Evolutionary conservation across 768 basidiomycete species (phyloP).

Genomic region (Suillus bovinus): DNA sequence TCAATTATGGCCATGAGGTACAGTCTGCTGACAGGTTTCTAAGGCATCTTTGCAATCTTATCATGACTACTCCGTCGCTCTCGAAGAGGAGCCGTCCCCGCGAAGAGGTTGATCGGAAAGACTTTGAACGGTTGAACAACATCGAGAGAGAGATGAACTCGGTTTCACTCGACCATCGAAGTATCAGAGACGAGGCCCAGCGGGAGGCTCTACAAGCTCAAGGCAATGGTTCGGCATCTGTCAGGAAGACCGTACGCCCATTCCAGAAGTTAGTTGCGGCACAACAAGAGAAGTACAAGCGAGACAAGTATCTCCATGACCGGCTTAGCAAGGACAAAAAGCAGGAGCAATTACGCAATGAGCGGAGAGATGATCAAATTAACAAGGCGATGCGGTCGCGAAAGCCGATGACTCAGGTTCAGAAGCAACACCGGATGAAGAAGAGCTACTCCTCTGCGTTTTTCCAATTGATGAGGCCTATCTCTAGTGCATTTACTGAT

Average conservation of each 20-base stretch:
- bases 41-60: slow-evolving; percentile 69
- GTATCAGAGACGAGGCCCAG: slow-evolving; percentile 74
- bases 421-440: slow-evolving; percentile 83
- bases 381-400: slow-evolving; percentile 67
- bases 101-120: slow-evolving; percentile 60
- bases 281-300: slow-evolving; percentile 81
- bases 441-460: slow-evolving; percentile 84
- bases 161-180: slow-evolving; percentile 68
- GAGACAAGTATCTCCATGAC: slow-evolving; percentile 69
- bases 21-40: slow-evolving; percentile 17
- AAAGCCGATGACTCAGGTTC: slow-evolving; percentile 50
- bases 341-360: slow-evolving; percentile 69
- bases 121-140: slow-evolving; percentile 73
- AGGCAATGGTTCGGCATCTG: slow-evolving; percentile 43
- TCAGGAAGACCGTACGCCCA: slow-evolving; percentile 57
- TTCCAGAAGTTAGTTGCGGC: slow-evolving; percentile 63
- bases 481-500: slow-evolving; percentile 81
- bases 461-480: slow-evolving; percentile 85
- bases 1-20: neutral
- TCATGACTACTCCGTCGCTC: slow-evolving; percentile 52
- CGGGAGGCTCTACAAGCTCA: slow-evolving; percentile 57
- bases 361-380: slow-evolving; percentile 74
- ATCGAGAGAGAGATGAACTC: slow-evolving; percentile 68
- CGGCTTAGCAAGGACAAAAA: slow-evolving; percentile 75
- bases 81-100: slow-evolving; percentile 45